Evolutionary conservation across 2,329 filamentous ascomycete species (phyloP), one percentile per base, ranked within the genome.

Genomic region (Fusarium albosuccineum): DNA sequence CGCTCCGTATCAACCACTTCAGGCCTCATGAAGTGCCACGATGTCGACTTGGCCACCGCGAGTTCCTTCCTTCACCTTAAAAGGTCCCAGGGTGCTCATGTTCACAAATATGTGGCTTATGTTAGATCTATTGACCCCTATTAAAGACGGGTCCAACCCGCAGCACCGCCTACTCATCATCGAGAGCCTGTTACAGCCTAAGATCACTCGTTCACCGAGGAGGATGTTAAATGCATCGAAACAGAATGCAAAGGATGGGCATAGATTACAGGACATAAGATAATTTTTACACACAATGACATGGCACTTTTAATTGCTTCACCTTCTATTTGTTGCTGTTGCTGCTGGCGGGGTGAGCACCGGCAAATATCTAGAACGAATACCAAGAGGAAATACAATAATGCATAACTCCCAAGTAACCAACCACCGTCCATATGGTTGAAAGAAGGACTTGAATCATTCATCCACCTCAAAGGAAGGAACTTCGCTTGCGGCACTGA

Each of bases 381-480:
- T 3, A 22, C 22, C 22, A 22, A 22, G 22, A 22, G 22, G 22
- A 22, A 22, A 22, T 22, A 22, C 22, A 3, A 22, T 22, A 22
- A 5, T 22, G 22, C 22, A 22, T 22, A 22, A 22, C 22, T 22
- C 22, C 22, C 22, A 22, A 22, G 22, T 4, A 22, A 3, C 22
- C 22, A 22, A 5, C 22, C 22, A 22, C 22, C 22, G 22, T 22
- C 22, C 22, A 3, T 22, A 22, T 22, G 3, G 22, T 22, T 14
- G 13, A n/a, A 27, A 17, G n/a, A 45, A 29, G 14, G 27, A 16
- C 41, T 46, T 3, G n/a, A 5, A 0, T 39, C 60, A 73, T 9
- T 73, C 71, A 2, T 71, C 71, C n/a, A 64, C 49, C 16, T 68
- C 67, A 29, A 74, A 73, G 30, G 71, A 67, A 8, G 70, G 55